Conservation (phyloP, 495 filamentous ascomycete species). For the Amphirosellinia nigrospora region DNA sequence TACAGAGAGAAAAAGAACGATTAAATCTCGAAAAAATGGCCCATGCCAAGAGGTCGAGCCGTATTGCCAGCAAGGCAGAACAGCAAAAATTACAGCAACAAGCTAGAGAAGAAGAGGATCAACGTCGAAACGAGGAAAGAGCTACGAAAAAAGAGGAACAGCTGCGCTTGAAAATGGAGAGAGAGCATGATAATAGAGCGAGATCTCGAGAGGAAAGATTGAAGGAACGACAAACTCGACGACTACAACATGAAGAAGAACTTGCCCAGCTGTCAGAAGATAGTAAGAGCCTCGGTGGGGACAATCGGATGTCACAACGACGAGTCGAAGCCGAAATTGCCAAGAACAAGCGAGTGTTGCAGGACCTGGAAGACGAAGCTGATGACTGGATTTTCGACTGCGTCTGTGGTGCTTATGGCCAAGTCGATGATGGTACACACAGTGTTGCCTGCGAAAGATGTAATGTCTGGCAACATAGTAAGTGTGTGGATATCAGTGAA, state of each 20-base stretch:
- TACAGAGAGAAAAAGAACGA: conserved; percentile 78
- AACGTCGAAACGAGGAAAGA: conserved; percentile 66
- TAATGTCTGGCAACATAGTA: conserved; percentile 95
- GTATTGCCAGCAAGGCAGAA: conserved; percentile 80
- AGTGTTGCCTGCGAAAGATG: conserved; percentile 95
- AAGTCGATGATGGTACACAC: conserved; percentile 91
- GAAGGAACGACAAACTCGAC: conserved; percentile 80
- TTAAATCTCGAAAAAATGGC: conserved; percentile 81
- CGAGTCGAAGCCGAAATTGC: conserved; percentile 80
- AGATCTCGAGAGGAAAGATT: conserved; percentile 84
- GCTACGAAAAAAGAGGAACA: conserved; percentile 73
- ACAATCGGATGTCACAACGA: conserved; percentile 76
- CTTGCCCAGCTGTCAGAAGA: conserved; percentile 78
- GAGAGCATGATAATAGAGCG: conserved; percentile 80
- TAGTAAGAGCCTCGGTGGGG: conserved; percentile 67
- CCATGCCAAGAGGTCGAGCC: conserved; percentile 90
- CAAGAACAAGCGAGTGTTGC: conserved; percentile 72
- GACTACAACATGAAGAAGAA: conserved; percentile 82
- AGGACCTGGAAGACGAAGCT: conserved; percentile 72
- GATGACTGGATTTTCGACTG: conserved; percentile 97
- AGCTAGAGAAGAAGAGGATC: conserved; percentile 72
- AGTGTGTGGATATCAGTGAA: conserved; percentile 80
- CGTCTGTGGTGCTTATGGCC: conserved; percentile 84
- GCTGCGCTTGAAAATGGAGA: conserved; percentile 67
- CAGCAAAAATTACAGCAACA: conserved; percentile 77